Evolutionary conservation across 805 yeast species (phyloP), one percentile per base, ranked within the genome.

Genomic region (Wickerhamiella azyma): DNA sequence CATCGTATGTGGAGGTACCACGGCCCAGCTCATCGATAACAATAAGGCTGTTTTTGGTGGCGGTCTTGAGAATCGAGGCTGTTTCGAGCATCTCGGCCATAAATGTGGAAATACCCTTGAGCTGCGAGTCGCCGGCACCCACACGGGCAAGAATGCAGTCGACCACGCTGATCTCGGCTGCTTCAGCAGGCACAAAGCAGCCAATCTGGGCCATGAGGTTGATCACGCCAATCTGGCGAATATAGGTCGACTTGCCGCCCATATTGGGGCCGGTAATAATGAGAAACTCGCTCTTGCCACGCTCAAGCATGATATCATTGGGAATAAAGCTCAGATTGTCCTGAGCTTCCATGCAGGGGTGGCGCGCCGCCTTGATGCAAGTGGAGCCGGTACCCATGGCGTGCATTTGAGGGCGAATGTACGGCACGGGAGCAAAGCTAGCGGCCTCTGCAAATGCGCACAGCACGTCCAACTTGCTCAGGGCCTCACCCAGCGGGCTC

Each of bases 51-150:
- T 82, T 79, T 26, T 68, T 63, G 0, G 92, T 79, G 1, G 94
- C 88, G 7, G 83, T 75, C 49, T 82, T 77, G 48, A 92, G 68
- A 53, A 92, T 89, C 2, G 89, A 76, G 0, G 95, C 80, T 44
- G 95, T 85, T 57, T 92, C 98, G 44, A 85, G 69, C 96, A 92
- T 86, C 62, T 92, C 99, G 24, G 94, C 84, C 84, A 84, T 83
- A 57, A 92, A 92, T 0, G 98, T 92, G 0, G 97, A 88, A 26
- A 92, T 85, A 21, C 98, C 98, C 63, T 89, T 88, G 58, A 92
- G 70, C 64, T 92, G 98, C 0, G 96, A 89, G 61, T 92, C 98
- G 10, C 96, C 94, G 2, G 98, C 97, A 9, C 98, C 98, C n/a
- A 92, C 96, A 59, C 98, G 77, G 11, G 97, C 94, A 49, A 92